Base-by-base conservation (phyloP, 2,329 filamentous ascomycete species). In the Mycosphaerelloides madeirae region DNA sequence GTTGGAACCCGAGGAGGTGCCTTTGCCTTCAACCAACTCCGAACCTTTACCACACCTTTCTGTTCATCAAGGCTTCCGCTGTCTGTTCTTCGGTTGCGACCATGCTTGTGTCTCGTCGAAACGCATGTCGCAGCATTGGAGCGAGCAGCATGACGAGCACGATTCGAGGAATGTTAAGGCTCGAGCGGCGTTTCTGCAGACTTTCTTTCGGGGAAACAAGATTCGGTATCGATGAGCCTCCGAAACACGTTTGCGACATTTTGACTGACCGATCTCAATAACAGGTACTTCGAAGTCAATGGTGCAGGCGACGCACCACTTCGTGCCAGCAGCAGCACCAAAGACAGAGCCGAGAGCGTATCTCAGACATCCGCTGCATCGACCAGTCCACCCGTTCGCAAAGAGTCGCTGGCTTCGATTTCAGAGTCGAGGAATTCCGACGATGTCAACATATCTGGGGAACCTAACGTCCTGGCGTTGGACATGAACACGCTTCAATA, bases 121-220 rank as follows among this genome's bases (percentile, higher is more conserved):
- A 28, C 50, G 50, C 28, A 53, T 53, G 50, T 38, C 36, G 6
- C 44, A 48, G 29, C 50, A 53, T 33, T 50, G 44, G 44, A 48
- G 44, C n/a, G 44, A 50, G 8, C 25, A 37, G 6, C 50, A 53
- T 25, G 44, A 42, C n/a, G 50, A 53, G 31, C 50, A 44, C 31
- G 50, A 50, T 16, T 43, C 39, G n/a, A 43, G 46, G 20, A 46
- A 46, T 31, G 44, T 50, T 15, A 32, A 41, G n/a, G 46, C 50
- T 13, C 38, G 50, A 6, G 38, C 43, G 2, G 44, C 44, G 8
- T 50, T 40, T 48, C 45, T 53, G 16, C 50, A 53, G 40, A 53
- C 50, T 4, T 53, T 53, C 45, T 53, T 53, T 19, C 41, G 50
- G 28, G 50, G 50, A 14, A 53, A 48, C 42, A 50, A 53, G 33